A percentile compares a stretch with the other conserved stretches of the same genome.
phyloP scores from a whole-genome alignment of 495 filamentous ascomycete species.

The Podospora bellae-mahoneyi region DNA sequence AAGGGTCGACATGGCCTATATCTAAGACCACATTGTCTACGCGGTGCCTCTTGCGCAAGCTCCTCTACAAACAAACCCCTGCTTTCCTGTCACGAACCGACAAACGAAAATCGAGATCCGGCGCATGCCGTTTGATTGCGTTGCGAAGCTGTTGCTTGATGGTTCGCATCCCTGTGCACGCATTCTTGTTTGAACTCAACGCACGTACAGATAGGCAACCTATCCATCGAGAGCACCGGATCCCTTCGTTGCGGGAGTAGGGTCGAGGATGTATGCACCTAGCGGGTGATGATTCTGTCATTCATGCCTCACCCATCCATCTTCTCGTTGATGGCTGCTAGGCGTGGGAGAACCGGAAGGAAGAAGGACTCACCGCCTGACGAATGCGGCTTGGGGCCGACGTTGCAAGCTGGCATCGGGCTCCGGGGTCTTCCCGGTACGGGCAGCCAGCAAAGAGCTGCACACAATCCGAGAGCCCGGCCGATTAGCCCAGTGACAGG shows the following conservation, averaged over 20 bases:
- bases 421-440: background rate
- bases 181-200: background rate
- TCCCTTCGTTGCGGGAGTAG: background rate
- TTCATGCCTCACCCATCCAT: background rate
- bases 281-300: conserved; percentile 5
- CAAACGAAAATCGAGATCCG: conserved; percentile 1
- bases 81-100: conserved; percentile 2
- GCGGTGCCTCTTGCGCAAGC: conserved; percentile 2
- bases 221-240: background rate
- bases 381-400: conserved; percentile 13
- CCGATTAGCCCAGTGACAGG: background rate
- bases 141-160: conserved; percentile 2
- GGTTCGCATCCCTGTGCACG: background rate
- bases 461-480: no score
- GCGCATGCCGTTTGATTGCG: background rate
- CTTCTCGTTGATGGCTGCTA: conserved; percentile 19
- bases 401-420: conserved; percentile 15
- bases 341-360: background rate
- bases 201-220: background rate
- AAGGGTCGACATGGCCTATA: conserved; percentile 13
- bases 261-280: background rate
- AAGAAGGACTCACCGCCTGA: conserved; percentile 19
- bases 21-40: conserved; percentile 23
- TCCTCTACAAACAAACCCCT: conserved; percentile 16
- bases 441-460: no score